These are phyloP conservation scores for Arxiozyma telluris DNA, from an alignment of 1,139 yeast genomes.

Conservation along the genomic window DNA sequence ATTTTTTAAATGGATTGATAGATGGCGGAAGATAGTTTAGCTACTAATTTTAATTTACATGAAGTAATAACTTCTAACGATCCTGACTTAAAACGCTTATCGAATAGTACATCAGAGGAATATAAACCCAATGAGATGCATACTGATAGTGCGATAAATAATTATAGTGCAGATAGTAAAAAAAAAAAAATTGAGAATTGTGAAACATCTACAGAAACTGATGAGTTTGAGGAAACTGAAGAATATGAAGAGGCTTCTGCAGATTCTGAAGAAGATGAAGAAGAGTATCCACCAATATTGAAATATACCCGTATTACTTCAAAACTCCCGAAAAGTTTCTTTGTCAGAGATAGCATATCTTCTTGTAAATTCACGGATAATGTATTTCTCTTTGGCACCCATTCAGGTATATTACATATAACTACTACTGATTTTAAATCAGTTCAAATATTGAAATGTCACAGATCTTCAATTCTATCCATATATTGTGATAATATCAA, in stretches of 20 bases:
- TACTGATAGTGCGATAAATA: neutral
- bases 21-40: neutral
- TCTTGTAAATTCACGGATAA: slow-evolving; percentile 50
- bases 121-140: neutral
- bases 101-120: neutral
- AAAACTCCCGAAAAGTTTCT: slow-evolving; percentile 57
- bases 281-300: slow-evolving; percentile 62
- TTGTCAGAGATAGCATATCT: slow-evolving; percentile 69
- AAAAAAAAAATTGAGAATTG: neutral
- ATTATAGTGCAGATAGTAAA: neutral
- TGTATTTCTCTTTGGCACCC: slow-evolving; percentile 76
- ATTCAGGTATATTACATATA: slow-evolving; percentile 72
- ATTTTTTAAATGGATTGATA: too few relatives aligned
- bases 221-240: slow-evolving; percentile 10
- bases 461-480: slow-evolving; percentile 73
- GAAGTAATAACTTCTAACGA: neutral
- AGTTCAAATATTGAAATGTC: slow-evolving; percentile 70
- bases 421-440: slow-evolving; percentile 49
- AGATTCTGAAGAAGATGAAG: slow-evolving; percentile 33
- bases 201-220: slow-evolving; percentile 12
- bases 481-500: slow-evolving; percentile 62
- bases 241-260: slow-evolving; percentile 29
- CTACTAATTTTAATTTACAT: too few relatives aligned
- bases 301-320: slow-evolving; percentile 61
- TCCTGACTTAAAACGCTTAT: neutral